phyloP scores from a whole-genome alignment of 2,329 filamentous ascomycete genomes.

The Penicillium sp. region DNA sequence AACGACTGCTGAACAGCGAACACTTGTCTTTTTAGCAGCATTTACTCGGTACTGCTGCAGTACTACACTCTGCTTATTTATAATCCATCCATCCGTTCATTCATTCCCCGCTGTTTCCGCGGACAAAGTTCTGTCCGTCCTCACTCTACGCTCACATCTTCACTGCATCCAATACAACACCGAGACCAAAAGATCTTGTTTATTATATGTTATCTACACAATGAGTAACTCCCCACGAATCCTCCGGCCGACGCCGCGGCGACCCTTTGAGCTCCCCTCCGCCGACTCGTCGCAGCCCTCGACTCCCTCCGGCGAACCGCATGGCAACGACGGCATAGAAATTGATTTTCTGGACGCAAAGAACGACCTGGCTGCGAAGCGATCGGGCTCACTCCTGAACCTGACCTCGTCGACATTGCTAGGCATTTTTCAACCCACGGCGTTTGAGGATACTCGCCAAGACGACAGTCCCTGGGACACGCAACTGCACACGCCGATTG shows the following conservation, averaged over 20 bases:
- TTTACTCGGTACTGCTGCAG: no score
- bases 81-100: not conserved
- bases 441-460: conserved; percentile 52
- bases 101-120: not conserved
- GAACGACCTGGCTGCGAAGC: conserved; percentile 47
- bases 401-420: conserved; percentile 84
- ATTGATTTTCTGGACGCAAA: conserved; percentile 33
- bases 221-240: conserved; percentile 49
- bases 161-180: not conserved
- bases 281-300: conserved; percentile 41
- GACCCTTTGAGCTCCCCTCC: conserved; percentile 61
- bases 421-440: conserved; percentile 78
- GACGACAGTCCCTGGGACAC: conserved; percentile 74
- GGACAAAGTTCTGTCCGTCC: not conserved
- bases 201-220: not conserved
- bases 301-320: conserved; percentile 34
- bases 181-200: not conserved
- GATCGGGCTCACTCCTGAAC: conserved; percentile 76
- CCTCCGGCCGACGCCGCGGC: conserved; percentile 66
- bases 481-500: conserved; percentile 54
- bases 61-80: not conserved
- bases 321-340: conserved; percentile 19
- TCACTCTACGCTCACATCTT: not conserved
- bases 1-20: not conserved
- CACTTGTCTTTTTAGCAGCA: not conserved